These are phyloP conservation scores for Blastobotrys elegans DNA, from an alignment of 1,139 yeast species.

Conservation along the genomic window DNA sequence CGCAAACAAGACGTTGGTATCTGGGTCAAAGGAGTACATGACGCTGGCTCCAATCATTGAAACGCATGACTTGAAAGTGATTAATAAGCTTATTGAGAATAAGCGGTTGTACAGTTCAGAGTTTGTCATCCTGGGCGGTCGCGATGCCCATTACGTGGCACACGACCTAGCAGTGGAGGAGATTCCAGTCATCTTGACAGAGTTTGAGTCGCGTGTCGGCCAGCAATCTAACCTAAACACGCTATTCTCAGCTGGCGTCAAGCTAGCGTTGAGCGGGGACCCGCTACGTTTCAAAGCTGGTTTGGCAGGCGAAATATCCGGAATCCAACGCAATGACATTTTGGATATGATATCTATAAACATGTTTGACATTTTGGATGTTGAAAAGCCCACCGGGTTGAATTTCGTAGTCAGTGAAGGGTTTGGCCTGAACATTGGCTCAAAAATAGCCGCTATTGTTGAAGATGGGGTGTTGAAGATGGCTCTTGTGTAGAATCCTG, in stretches of 20 bases:
- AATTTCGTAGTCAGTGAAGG: conserved; percentile 8
- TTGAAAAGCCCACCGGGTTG: not conserved
- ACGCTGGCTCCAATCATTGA: conserved; percentile 14
- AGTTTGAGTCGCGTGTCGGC: not conserved
- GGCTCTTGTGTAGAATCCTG: not conserved
- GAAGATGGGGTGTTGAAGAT: conserved; percentile 6
- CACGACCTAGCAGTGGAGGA: conserved; percentile 13
- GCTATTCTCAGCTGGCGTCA: conserved; percentile 6
- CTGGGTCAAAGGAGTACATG: not conserved
- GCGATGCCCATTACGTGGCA: conserved; percentile 17
- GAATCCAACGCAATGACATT: conserved; percentile 2
- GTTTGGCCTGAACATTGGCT: conserved; percentile 5
- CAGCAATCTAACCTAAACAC: conserved; percentile 1
- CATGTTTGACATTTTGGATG: conserved; percentile 3
- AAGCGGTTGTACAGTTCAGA: conserved; percentile 10
- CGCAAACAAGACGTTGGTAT: not conserved
- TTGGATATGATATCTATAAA: conserved; percentile 9
- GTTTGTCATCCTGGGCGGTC: conserved; percentile 18
- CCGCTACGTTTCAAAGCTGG: conserved; percentile 6
- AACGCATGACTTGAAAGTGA: conserved; percentile 16
- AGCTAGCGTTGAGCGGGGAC: not conserved
- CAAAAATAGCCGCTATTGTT: conserved; percentile 3
- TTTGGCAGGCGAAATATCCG: not conserved
- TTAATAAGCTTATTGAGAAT: conserved; percentile 15
- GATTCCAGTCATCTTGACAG: conserved; percentile 14